Evolutionary conservation across 2,329 filamentous ascomycete species (phyloP), one percentile per base, ranked within the genome.

Genomic region (Diaporthe velutina): DNA sequence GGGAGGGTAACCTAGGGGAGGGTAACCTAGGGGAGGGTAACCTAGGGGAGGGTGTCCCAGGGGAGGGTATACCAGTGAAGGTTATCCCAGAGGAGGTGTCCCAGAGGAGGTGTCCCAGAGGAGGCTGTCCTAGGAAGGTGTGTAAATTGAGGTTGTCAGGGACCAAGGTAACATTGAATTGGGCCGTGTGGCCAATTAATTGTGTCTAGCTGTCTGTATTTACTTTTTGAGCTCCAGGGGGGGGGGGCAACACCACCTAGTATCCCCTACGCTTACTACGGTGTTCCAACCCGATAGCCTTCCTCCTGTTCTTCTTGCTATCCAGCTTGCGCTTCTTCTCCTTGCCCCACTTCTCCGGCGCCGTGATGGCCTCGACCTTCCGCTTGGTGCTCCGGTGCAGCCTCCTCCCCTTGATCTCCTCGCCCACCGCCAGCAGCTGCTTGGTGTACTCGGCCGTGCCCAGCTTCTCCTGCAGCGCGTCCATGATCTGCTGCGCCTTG

Each of bases 321-420:
- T 97, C 95, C 76, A 94, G 89, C 87, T 93, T 95, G 86, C 93
- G 94, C 82, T 90, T 92, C 91, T 98, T 98, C 79, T 93, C 92
- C 80, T 89, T 88, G 38, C 92, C 94, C 79, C 92, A 92, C 81
- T 89, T 93, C 85, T 97, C 96, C 1, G 97, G 97, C 80, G 93
- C 91, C 67, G 90, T 90, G 33, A 99, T 92, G 15, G 94, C 94
- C 82, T 97, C 96, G 77, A 98, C 94, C 84, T 95, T 94, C 80
- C 97, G 90, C 90, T 99, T 99, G 77, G 89, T 91, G 71, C 93
- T 91, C 77, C 97, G 88, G 80, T 92, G 90, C 81, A 95, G 91
- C 78, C 97, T 88, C 80, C 93, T 91, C 77, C 89, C 88, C 80
- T 90, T 90, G n/a, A 97, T 92, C 22, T 88, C 90, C 70, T 93